These are phyloP conservation scores for Trichoderma oligosporum DNA, from an alignment of 2,329 filamentous ascomycete genomes.

Conservation along the genomic window DNA sequence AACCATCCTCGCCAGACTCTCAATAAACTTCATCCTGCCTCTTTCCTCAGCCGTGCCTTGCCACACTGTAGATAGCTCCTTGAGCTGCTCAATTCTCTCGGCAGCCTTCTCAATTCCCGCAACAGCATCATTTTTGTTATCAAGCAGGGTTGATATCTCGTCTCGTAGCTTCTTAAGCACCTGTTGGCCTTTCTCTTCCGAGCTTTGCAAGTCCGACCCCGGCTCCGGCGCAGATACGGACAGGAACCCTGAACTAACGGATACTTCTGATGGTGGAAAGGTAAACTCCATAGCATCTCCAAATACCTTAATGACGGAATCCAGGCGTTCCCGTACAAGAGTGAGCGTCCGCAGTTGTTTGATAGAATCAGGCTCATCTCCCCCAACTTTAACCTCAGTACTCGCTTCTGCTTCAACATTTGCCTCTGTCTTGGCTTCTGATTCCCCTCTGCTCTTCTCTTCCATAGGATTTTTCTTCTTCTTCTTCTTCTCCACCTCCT, in stretches of 20 bases:
- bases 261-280: slow-evolving; percentile 81
- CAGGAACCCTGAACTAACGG: slow-evolving; percentile 78
- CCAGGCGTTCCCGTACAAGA: slow-evolving; percentile 76
- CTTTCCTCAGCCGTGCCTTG: slow-evolving; percentile 95
- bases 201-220: slow-evolving; percentile 59
- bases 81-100: slow-evolving; percentile 70
- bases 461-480: slow-evolving; percentile 22
- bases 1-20: slow-evolving; percentile 73
- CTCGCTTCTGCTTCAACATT: slow-evolving; percentile 18
- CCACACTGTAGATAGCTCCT: slow-evolving; percentile 77
- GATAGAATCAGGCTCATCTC: slow-evolving; percentile 63
- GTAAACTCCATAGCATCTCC: slow-evolving; percentile 95
- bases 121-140: slow-evolving; percentile 52
- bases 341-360: slow-evolving; percentile 77
- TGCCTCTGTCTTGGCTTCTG: slow-evolving; percentile 25
- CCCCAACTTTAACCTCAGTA: slow-evolving; percentile 20
- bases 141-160: slow-evolving; percentile 68
- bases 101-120: slow-evolving; percentile 71
- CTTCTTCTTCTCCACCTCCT: slow-evolving; percentile 21
- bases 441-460: slow-evolving; percentile 20
- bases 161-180: slow-evolving; percentile 66
- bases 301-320: slow-evolving; percentile 85
- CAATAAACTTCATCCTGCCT: slow-evolving; percentile 75
- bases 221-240: slow-evolving; percentile 84
- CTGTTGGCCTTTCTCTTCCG: slow-evolving; percentile 82